These are phyloP conservation scores for Flaveria linearis DNA, from an alignment of 129 eudicot genomes.

Conservation along the genomic window DNA sequence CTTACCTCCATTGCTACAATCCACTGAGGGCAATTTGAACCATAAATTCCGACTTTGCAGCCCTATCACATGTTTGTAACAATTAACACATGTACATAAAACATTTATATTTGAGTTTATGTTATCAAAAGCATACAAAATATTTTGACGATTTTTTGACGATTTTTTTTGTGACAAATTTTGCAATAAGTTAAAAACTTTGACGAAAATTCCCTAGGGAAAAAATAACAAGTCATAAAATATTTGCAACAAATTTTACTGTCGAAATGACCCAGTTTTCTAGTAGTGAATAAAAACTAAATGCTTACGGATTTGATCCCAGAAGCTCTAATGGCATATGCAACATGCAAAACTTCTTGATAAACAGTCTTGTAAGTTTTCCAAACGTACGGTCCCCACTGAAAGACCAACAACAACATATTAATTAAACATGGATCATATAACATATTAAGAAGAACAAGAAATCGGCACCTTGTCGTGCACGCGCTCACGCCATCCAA, in stretches of 20 bases:
- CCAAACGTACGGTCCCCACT: conserved; percentile 95
- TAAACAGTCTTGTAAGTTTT: conserved; percentile 79
- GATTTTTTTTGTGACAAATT: too few species aligned
- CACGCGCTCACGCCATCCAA: conserved; percentile 77
- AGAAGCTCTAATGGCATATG: conserved; percentile 74
- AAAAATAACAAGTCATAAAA: too few species aligned
- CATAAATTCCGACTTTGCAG: conserved; percentile 81
- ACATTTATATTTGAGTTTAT: not conserved
- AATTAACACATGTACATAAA: conserved; percentile 12
- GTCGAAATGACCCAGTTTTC: too few species aligned
- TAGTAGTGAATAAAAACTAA: not conserved
- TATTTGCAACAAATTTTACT: too few species aligned
- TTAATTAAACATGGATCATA: not conserved
- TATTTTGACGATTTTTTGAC: too few species aligned
- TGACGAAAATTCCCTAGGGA: too few species aligned
- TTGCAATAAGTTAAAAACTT: too few species aligned
- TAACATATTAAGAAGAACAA: not conserved
- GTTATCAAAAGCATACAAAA: too few species aligned
- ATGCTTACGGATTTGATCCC: conserved; percentile 77
- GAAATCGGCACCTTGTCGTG: conserved; percentile 51
- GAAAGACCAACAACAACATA: conserved; percentile 2
- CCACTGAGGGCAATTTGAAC: conserved; percentile 95
- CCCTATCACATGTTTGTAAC: conserved; percentile 45
- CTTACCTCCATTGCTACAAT: conserved; percentile 91
- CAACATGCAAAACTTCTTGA: conserved; percentile 61